Evolutionary conservation across 495 filamentous ascomycete genomes (phyloP).

Genomic region (Podospora bellae-mahoneyi): DNA sequence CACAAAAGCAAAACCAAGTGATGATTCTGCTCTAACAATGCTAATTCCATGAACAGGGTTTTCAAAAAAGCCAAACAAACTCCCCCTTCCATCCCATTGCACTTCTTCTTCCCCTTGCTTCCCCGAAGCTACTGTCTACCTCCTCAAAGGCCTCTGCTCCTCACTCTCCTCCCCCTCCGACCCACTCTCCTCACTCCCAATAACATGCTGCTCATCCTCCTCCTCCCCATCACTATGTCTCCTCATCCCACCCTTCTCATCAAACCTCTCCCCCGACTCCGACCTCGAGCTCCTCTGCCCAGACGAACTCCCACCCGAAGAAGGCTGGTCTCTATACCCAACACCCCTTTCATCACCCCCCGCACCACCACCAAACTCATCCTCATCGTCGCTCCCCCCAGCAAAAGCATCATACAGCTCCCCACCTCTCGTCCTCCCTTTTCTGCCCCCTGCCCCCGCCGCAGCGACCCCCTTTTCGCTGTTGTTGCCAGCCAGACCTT

Average conservation of each 20-base stretch:
- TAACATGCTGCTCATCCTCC: constrained; percentile 30
- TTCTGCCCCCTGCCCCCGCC: constrained; percentile 1
- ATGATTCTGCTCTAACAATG: too few relatives aligned
- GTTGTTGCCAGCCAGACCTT: constrained; percentile 41
- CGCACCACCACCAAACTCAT: constrained; percentile 15
- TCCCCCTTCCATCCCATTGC: background rate
- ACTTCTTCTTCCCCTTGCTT: background rate
- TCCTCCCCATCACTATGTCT: constrained; percentile 52
- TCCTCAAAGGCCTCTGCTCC: constrained; percentile 20
- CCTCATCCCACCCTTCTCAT: constrained; percentile 21
- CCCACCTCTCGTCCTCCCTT: constrained; percentile 60
- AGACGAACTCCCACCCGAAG: constrained; percentile 3
- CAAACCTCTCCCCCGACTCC: constrained; percentile 7
- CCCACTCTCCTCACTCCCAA: constrained; percentile 31
- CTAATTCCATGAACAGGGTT: too few relatives aligned
- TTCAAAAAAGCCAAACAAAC: background rate
- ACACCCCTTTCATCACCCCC: constrained; percentile 4
- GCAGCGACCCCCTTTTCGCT: constrained; percentile 15
- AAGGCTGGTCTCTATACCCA: constrained; percentile 22
- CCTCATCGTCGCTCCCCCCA: constrained; percentile 52
- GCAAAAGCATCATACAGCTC: constrained; percentile 95
- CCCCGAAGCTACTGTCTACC: background rate
- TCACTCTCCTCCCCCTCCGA: constrained; percentile 23
- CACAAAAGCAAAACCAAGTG: too few relatives aligned
- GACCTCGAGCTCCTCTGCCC: constrained; percentile 8